These are phyloP conservation scores for Phialophora tarda DNA, from an alignment of 2,329 filamentous ascomycete species.

Conservation along the genomic window DNA sequence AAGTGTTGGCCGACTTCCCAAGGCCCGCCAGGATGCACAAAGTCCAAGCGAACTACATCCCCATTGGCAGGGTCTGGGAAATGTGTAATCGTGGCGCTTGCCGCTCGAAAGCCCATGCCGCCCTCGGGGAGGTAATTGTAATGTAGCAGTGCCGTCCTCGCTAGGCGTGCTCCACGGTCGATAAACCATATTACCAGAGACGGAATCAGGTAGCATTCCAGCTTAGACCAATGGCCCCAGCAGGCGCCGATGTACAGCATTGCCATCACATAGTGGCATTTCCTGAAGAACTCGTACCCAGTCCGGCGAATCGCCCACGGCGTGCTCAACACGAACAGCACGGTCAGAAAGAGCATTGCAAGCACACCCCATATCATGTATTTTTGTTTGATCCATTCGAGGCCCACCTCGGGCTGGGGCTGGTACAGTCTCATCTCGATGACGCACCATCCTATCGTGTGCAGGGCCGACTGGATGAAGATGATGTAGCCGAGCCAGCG, in stretches of 20 bases:
- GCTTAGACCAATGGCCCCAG: conserved; percentile 73
- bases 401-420: conserved; percentile 67
- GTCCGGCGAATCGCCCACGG: conserved; percentile 66
- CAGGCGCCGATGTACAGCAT: conserved; percentile 76
- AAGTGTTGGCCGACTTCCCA: conserved; percentile 75
- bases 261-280: conserved; percentile 73
- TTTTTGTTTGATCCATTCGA: conserved; percentile 63
- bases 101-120: conserved; percentile 61
- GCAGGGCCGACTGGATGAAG: conserved; percentile 68
- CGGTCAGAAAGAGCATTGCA: conserved; percentile 67
- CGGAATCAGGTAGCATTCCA: conserved; percentile 72
- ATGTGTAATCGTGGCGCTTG: conserved; percentile 57
- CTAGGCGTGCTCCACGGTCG: conserved; percentile 65
- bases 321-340: conserved; percentile 66
- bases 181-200: conserved; percentile 68
- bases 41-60: conserved; percentile 69
- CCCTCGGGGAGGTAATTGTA: conserved; percentile 57
- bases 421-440: conserved; percentile 71
- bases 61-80: conserved; percentile 65
- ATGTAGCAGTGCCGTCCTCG: conserved; percentile 67
- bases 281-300: conserved; percentile 79
- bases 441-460: conserved; percentile 74
- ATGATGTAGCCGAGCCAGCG: conserved; percentile 78
- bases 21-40: conserved; percentile 63
- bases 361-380: conserved; percentile 78